Base-by-base conservation (phyloP, 192 early-diverging fungal species). In the Chytriomyces hyalinus region DNA sequence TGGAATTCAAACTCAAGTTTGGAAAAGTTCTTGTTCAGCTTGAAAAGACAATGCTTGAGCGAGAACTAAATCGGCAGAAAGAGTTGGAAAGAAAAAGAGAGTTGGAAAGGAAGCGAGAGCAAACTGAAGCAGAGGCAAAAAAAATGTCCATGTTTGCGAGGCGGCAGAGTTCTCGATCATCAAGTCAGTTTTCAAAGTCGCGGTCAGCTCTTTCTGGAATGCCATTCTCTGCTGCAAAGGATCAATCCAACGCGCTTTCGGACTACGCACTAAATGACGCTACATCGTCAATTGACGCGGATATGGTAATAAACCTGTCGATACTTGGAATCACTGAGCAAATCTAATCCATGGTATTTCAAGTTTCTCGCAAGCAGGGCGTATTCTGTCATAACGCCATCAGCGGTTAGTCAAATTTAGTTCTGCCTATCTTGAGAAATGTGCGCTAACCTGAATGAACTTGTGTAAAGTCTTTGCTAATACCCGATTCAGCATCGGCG, bases 1-100 rank as follows among this genome's bases (percentile, higher is more conserved):
- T 7, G 3, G 45, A 49, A 7, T 61, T 69, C 45, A 70, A 77
- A 53, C 15, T 15, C 43, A 43, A 69, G 57, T 67, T 70, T 59
- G 13, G 9, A 15, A 44, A 69, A 43, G 76, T 77, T 6, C 36
- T 75, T 5, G 10, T 10, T 11, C 44, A 64, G 24, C 43, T 75
- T 10, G 44, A 46, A 20, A 11, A 22, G n/a, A 17, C 24, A 6
- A 43, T 65, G 20, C 13, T 20, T 9, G 73, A 65, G 44, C 15
- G 47, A 2, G 67, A 68, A 47, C 9, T n/a, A 47, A 48, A 13
- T 17, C 8, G 17, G 10, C 15, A n/a, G 61, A 75, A 53, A 66
- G 24, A 75, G 26, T 5, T 63, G 22, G 72, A 73, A 10, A 49
- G 10, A 4, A 46, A 68, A 68, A 47, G 45, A 46, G n/a, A 68